A percentile compares a stretch with the other conserved stretches of the same genome.
phyloP scores from a whole-genome alignment of 495 filamentous ascomycete species.

The Xylaria castorea region DNA sequence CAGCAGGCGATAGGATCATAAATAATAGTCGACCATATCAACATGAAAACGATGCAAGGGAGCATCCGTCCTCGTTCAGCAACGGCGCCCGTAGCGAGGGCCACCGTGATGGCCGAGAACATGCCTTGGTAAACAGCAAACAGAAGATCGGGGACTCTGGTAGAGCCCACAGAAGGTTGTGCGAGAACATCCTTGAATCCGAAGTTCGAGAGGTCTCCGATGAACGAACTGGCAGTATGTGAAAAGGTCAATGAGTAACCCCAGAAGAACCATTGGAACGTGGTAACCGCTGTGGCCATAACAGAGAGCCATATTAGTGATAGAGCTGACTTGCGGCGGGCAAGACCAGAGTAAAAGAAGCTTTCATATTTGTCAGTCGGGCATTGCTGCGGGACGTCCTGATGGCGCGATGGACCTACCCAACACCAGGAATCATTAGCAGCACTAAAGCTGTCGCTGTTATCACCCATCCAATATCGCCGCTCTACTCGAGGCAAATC shows the following conservation, averaged over 20 bases:
- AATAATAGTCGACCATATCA: constrained; percentile 92
- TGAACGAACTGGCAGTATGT: constrained; percentile 79
- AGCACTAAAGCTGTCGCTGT: constrained; percentile 87
- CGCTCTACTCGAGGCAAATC: constrained; percentile 58
- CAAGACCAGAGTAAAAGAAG: constrained; percentile 98
- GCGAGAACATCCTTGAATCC: constrained; percentile 83
- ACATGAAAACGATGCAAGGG: constrained; percentile 93
- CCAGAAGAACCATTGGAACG: constrained; percentile 99
- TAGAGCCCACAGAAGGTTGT: constrained; percentile 81
- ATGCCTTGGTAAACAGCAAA: constrained; percentile 97
- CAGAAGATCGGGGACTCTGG: constrained; percentile 82
- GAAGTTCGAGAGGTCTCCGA: constrained; percentile 86
- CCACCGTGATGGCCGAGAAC: constrained; percentile 96
- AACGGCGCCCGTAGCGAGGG: constrained; percentile 88
- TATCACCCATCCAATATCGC: constrained; percentile 93
- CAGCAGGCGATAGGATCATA: constrained; percentile 97
- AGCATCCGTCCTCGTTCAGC: constrained; percentile 96
- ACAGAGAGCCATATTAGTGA: constrained; percentile 96
- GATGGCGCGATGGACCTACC: constrained; percentile 42
- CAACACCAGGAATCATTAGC: constrained; percentile 98
- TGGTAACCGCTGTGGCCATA: constrained; percentile 89
- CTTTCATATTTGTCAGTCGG: constrained; percentile 44
- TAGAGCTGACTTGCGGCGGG: constrained; percentile 94
- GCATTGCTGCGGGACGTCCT: constrained; percentile 6
- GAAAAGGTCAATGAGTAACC: constrained; percentile 95